A percentile compares a stretch with the other conserved stretches of the same genome.
Conservation (phyloP, 2,329 filamentous ascomycete genomes). For the Talaromyces marneffei region DNA sequence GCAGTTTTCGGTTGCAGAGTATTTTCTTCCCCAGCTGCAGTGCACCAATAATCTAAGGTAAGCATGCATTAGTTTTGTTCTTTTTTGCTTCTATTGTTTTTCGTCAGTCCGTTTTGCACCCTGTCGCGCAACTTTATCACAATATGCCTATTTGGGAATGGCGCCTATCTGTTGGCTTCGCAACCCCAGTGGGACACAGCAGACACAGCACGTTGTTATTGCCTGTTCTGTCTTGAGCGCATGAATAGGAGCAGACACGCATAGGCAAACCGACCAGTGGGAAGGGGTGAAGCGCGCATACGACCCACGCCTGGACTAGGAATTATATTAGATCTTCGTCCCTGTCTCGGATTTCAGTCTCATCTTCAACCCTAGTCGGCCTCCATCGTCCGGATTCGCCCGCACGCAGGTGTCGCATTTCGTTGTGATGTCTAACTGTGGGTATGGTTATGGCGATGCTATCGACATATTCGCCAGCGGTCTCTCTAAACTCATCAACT, state of each 20-base stretch:
- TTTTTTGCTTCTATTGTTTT: slow-evolving; percentile 2
- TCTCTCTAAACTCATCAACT: not conserved
- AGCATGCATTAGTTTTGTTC: slow-evolving; percentile 11
- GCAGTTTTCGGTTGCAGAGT: not conserved
- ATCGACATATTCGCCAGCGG: not conserved
- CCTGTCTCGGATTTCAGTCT: not conserved
- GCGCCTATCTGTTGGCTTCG: not conserved
- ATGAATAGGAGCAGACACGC: not conserved
- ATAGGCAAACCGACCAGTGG: slow-evolving; percentile 2
- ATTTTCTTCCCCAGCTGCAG: not conserved
- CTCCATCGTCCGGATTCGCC: slow-evolving; percentile 3
- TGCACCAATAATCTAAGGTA: slow-evolving; percentile 11
- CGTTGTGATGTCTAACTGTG: not conserved
- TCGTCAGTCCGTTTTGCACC: slow-evolving; percentile 4
- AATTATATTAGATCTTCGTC: not conserved
- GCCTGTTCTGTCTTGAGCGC: not conserved
- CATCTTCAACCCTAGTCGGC: not conserved
- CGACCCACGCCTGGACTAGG: not conserved
- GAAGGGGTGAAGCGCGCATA: not conserved
- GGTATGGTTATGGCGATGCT: not conserved
- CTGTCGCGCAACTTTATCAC: not conserved
- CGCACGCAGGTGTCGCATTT: not conserved
- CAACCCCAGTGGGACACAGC: not conserved
- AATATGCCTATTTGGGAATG: slow-evolving; percentile 4
- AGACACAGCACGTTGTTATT: slow-evolving; percentile 3